Conservation (phyloP, 306 rosid genomes). For the Citrullus mucosospermus region DNA sequence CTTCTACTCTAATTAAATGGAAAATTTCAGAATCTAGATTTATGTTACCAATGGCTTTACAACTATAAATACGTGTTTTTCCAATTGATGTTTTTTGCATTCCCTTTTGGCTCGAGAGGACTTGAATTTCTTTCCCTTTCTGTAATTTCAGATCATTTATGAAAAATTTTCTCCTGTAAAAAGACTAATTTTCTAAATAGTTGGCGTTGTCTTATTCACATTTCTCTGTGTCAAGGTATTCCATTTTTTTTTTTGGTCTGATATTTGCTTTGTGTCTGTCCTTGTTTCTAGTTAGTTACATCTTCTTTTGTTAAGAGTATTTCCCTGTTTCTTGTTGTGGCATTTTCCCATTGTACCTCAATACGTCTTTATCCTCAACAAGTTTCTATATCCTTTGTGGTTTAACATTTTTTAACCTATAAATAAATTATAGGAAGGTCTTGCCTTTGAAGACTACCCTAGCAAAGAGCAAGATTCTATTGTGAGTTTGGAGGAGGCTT, state of each 20-base stretch:
- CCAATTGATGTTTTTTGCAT: neutral
- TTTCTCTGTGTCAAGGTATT: neutral
- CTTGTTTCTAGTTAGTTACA: neutral
- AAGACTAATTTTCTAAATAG: neutral
- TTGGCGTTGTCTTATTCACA: neutral
- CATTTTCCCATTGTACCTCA: neutral
- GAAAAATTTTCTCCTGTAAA: neutral
- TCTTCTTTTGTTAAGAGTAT: neutral
- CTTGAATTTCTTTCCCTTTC: neutral
- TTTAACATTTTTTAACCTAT: neutral
- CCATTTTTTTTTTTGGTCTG: neutral
- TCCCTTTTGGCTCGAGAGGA: neutral
- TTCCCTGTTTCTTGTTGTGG: neutral
- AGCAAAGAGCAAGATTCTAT: conserved; percentile 22
- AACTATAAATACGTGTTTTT: neutral
- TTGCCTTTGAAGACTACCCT: conserved; percentile 23
- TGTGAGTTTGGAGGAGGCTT: conserved; percentile 28
- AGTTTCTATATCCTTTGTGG: neutral
- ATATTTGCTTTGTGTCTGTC: neutral
- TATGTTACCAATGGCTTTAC: neutral
- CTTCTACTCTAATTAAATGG: neutral
- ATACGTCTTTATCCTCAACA: neutral
- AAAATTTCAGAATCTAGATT: neutral
- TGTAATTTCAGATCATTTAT: neutral
- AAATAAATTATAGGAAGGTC: conserved; percentile 34